Conservation (phyloP, 306 rosid species). For the Begonia masoniana region DNA sequence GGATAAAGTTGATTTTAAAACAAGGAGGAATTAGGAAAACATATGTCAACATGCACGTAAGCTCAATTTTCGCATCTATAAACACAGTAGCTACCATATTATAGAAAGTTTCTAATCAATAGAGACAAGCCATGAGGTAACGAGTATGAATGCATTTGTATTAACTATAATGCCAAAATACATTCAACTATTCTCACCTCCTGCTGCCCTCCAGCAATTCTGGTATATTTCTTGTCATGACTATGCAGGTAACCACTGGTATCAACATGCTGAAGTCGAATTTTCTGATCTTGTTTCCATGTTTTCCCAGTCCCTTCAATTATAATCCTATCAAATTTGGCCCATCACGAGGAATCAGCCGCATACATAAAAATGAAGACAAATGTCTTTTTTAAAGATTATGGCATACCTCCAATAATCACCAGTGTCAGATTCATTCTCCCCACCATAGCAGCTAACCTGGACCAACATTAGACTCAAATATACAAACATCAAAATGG, state of each 20-base stretch:
- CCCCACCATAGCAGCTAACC: constrained; percentile 97
- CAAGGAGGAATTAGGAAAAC: no score
- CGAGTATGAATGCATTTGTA: no score
- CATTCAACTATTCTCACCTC: constrained; percentile 50
- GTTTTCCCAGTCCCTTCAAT: constrained; percentile 91
- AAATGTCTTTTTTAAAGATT: background rate
- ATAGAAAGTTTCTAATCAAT: no score
- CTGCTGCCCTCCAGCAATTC: constrained; percentile 98
- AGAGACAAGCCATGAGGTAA: no score
- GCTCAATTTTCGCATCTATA: no score
- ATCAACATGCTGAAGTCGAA: constrained; percentile 92
- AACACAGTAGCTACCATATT: no score
- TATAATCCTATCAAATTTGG: constrained; percentile 32
- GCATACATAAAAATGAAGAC: background rate
- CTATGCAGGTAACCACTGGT: constrained; percentile 76
- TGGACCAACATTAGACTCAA: constrained; percentile 11
- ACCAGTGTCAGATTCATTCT: constrained; percentile 67
- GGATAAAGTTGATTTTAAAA: no score
- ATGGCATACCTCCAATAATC: constrained; percentile 74
- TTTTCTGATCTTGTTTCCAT: constrained; percentile 91
- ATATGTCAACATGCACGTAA: no score
- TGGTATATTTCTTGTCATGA: constrained; percentile 89
- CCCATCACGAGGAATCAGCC: constrained; percentile 13
- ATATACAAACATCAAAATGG: no score
- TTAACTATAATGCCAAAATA: no score